Conservation (phyloP, 2,329 filamentous ascomycete species). For the Diaporthe sp. region DNA sequence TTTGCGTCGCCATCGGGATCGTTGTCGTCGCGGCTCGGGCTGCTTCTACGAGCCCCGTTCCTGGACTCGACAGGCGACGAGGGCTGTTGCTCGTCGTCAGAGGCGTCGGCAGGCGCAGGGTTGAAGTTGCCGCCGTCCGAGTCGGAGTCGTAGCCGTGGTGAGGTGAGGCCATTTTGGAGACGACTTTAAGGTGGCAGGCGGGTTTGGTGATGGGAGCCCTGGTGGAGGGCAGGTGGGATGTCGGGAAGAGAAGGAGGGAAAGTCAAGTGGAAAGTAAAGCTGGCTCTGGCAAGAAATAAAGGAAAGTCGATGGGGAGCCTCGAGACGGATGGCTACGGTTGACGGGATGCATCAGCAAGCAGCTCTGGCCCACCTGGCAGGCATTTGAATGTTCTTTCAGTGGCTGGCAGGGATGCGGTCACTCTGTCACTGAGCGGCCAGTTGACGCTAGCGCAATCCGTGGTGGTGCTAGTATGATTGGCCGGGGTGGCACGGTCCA, state of each 20-base stretch:
- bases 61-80: slow-evolving; percentile 36
- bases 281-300: slow-evolving; percentile 13
- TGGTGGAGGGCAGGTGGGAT: background rate
- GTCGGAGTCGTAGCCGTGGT: slow-evolving; percentile 66
- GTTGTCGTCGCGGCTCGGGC: slow-evolving; percentile 40
- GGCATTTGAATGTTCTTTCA: slow-evolving; percentile 34
- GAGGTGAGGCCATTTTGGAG: slow-evolving; percentile 55
- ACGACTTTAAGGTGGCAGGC: background rate
- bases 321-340: slow-evolving; percentile 15
- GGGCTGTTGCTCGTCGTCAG: slow-evolving; percentile 70
- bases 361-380: slow-evolving; percentile 28
- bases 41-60: slow-evolving; percentile 39
- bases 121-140: slow-evolving; percentile 93
- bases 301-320: slow-evolving; percentile 27
- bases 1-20: slow-evolving; percentile 39
- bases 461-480: background rate
- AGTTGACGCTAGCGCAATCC: slow-evolving; percentile 3
- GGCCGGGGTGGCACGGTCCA: background rate
- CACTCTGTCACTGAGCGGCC: background rate
- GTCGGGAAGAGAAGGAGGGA: background rate
- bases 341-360: slow-evolving; percentile 27
- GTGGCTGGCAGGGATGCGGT: slow-evolving; percentile 29
- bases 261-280: background rate
- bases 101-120: slow-evolving; percentile 78
- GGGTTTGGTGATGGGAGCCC: background rate